Conservation (phyloP, 2,329 filamentous ascomycete species). For the Sordariomycetes sp. region DNA sequence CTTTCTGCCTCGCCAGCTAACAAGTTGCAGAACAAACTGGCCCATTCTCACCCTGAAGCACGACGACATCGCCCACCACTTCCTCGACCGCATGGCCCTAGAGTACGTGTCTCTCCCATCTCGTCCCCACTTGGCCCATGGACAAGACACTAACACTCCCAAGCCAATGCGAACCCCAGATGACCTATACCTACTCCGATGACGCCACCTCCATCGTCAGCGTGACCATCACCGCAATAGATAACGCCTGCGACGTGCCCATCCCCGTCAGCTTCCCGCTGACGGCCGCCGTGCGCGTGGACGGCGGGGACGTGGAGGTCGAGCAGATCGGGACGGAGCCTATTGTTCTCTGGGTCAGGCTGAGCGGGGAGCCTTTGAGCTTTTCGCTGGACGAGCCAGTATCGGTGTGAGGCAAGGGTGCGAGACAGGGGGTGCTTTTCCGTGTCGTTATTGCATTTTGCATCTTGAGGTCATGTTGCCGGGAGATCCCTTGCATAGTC, state of each 20-base stretch:
- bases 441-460: background rate
- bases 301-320: constrained; percentile 23
- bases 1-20: background rate
- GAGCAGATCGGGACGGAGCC: constrained; percentile 46
- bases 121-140: background rate
- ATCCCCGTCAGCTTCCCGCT: constrained; percentile 45
- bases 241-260: constrained; percentile 36
- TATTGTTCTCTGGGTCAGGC: constrained; percentile 35
- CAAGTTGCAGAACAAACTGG: constrained; percentile 11
- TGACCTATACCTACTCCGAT: constrained; percentile 31
- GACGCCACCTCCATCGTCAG: constrained; percentile 31
- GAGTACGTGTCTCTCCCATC: constrained; percentile 18
- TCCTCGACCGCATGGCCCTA: constrained; percentile 40
- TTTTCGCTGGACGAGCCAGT: constrained; percentile 17
- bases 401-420: background rate
- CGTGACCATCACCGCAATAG: constrained; percentile 36
- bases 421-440: no score
- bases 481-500: no score
- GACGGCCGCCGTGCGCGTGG: constrained; percentile 24
- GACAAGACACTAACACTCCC: background rate
- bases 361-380: constrained; percentile 31
- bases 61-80: constrained; percentile 38
- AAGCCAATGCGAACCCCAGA: constrained; percentile 30
- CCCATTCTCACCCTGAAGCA: constrained; percentile 13
- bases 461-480: no score